Percentiles rank a stretch among this genome's conserved stretches.
Evolutionary conservation across 1,139 yeast species (phyloP).

Genomic region (Pichia inconspicua): DNA sequence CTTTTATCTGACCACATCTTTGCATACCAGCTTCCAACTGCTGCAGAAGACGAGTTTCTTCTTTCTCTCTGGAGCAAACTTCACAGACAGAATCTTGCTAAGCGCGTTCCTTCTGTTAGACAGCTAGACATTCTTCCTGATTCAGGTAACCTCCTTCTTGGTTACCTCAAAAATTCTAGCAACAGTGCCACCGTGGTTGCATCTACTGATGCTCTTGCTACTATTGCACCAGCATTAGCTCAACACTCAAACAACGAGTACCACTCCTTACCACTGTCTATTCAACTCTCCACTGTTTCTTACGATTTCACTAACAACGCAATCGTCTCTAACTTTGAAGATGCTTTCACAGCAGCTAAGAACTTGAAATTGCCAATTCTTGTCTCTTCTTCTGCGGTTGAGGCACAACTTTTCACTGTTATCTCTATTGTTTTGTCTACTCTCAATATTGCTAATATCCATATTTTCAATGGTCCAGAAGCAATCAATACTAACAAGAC

Average conservation of each 20-base stretch:
- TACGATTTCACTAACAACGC: slow-evolving; percentile 46
- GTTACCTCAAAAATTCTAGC: slow-evolving; percentile 46
- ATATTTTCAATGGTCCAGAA: slow-evolving; percentile 74
- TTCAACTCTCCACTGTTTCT: slow-evolving; percentile 69
- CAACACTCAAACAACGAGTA: slow-evolving; percentile 30
- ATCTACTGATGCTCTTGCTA: slow-evolving; percentile 60
- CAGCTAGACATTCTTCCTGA: slow-evolving; percentile 75
- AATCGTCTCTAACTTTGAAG: slow-evolving; percentile 59
- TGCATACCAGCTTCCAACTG: slow-evolving; percentile 50
- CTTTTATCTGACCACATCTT: slow-evolving; percentile 58
- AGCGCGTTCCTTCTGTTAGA: slow-evolving; percentile 49
- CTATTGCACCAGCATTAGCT: slow-evolving; percentile 50
- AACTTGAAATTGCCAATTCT: slow-evolving; percentile 63
- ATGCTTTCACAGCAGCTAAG: slow-evolving; percentile 58
- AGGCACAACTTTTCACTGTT: slow-evolving; percentile 61
- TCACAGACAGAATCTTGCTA: slow-evolving; percentile 45
- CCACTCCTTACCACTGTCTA: slow-evolving; percentile 50
- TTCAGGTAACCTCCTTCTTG: slow-evolving; percentile 73
- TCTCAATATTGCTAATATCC: slow-evolving; percentile 52
- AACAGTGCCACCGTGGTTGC: slow-evolving; percentile 41
- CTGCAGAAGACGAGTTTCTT: slow-evolving; percentile 41
- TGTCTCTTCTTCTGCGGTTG: slow-evolving; percentile 55
- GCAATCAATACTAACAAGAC: slow-evolving; percentile 51
- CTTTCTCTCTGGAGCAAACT: slow-evolving; percentile 56
- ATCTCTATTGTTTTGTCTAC: slow-evolving; percentile 57